phyloP scores from a whole-genome alignment of 139 green algal species.

The Chlamydomonas sphaeroides region DNA sequence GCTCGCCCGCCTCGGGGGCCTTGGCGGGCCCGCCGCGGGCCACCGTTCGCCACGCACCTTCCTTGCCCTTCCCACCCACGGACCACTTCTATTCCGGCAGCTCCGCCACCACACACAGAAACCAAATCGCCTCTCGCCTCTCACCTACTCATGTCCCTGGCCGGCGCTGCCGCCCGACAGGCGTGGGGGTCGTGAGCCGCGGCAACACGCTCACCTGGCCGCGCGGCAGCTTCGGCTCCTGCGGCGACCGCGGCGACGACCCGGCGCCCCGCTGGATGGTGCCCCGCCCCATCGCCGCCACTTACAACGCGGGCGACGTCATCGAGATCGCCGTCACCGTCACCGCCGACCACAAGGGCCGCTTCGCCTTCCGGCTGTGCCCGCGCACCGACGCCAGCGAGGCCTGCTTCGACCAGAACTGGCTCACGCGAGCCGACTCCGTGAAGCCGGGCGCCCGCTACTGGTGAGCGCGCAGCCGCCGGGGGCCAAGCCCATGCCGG shows the following conservation, averaged over 20 bases:
- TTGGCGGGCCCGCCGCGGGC: no score
- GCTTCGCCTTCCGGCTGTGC: conserved; percentile 25
- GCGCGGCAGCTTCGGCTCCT: background rate
- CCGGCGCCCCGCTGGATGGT: conserved; percentile 5
- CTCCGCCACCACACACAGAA: background rate
- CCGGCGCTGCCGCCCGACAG: background rate
- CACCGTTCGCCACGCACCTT: no score
- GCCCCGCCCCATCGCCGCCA: background rate
- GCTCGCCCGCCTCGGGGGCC: no score
- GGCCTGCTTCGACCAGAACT: background rate
- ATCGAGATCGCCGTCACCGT: background rate
- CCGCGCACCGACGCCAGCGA: background rate
- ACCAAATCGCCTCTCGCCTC: no score
- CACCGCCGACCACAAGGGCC: conserved; percentile 6
- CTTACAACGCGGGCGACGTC: background rate
- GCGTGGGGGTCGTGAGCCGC: background rate
- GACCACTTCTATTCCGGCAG: no score
- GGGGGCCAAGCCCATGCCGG: no score
- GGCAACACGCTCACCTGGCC: background rate
- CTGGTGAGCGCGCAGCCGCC: background rate
- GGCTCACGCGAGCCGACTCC: conserved; percentile 6
- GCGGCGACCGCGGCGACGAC: background rate
- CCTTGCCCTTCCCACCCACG: no score
- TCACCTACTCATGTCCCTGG: background rate
- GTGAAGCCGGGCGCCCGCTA: background rate